Evolutionary conservation across 2,329 filamentous ascomycete genomes (phyloP).

Genomic region (Colletotrichum sp.): DNA sequence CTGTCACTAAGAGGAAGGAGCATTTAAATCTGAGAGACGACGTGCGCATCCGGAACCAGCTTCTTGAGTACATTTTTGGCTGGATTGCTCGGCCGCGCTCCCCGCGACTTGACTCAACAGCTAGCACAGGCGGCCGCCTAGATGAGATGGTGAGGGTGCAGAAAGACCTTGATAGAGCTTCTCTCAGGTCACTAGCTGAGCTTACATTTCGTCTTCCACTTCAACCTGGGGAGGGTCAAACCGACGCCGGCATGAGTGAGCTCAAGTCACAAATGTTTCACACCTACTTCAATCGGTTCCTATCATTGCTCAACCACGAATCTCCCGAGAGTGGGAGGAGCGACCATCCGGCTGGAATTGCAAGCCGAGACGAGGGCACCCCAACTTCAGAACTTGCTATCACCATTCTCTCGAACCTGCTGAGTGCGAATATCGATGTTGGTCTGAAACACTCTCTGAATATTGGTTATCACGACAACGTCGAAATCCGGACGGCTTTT

Average conservation of each 20-base stretch:
- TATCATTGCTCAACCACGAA: conserved; percentile 68
- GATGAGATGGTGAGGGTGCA: conserved; percentile 66
- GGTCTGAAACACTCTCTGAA: conserved; percentile 73
- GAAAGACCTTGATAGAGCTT: conserved; percentile 70
- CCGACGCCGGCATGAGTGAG: conserved; percentile 70
- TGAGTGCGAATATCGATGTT: conserved; percentile 75
- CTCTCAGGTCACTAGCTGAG: conserved; percentile 68
- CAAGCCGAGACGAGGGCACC: conserved; percentile 55
- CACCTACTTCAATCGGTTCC: conserved; percentile 72
- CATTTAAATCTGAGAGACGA: conserved; percentile 72
- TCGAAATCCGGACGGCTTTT: conserved; percentile 73
- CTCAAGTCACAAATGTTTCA: conserved; percentile 75
- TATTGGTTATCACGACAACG: conserved; percentile 74
- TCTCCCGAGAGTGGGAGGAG: conserved; percentile 45
- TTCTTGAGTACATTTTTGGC: conserved; percentile 70
- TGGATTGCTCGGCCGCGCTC: conserved; percentile 70
- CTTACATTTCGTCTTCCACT: conserved; percentile 70
- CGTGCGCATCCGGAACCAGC: conserved; percentile 70
- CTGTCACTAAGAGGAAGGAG: conserved; percentile 69
- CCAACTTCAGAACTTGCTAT: conserved; percentile 69
- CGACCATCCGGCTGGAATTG: conserved; percentile 37
- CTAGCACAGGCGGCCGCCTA: conserved; percentile 43
- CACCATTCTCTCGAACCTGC: conserved; percentile 69
- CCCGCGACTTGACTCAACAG: conserved; percentile 47
- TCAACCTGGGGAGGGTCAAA: conserved; percentile 69